phyloP scores from a whole-genome alignment of 164 flowering plant species.

The Protea cynaroides region DNA sequence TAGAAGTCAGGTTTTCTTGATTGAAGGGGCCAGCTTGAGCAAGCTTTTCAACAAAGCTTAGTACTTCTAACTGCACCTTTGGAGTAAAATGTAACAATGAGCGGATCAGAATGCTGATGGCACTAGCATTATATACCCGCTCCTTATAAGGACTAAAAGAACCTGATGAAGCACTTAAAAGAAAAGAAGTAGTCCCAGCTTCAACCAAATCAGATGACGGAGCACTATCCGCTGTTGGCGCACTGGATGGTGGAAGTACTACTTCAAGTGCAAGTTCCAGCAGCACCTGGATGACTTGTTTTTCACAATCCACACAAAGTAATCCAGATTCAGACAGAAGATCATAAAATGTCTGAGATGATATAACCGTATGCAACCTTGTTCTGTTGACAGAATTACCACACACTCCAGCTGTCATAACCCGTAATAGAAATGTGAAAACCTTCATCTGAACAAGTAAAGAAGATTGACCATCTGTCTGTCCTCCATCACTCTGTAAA shows the following conservation, averaged over 20 bases:
- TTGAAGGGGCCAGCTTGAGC: slow-evolving; percentile 81
- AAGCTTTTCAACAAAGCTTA: slow-evolving; percentile 73
- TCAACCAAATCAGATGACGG: slow-evolving; percentile 32
- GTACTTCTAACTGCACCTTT: slow-evolving; percentile 81
- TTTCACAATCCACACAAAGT: slow-evolving; percentile 84
- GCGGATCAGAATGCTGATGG: slow-evolving; percentile 73
- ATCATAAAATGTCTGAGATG: slow-evolving; percentile 84
- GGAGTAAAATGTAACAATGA: slow-evolving; percentile 83
- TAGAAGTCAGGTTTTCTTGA: slow-evolving; percentile 90
- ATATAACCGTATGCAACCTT: slow-evolving; percentile 62
- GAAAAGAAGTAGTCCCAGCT: slow-evolving; percentile 42
- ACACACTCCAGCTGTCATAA: slow-evolving; percentile 77
- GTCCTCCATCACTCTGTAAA: slow-evolving; percentile 67
- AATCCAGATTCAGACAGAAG: slow-evolving; percentile 88
- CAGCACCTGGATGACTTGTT: slow-evolving; percentile 80
- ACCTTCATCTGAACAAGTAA: slow-evolving; percentile 48
- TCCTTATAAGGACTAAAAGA: slow-evolving; percentile 54
- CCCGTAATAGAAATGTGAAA: slow-evolving; percentile 74
- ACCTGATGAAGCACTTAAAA: slow-evolving; percentile 51
- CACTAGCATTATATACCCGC: slow-evolving; percentile 89
- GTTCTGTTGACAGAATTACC: slow-evolving; percentile 69
- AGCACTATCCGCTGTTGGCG: slow-evolving; percentile 37
- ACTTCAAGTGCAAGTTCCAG: slow-evolving; percentile 94
- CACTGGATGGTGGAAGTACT: slow-evolving; percentile 68
- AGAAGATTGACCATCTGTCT: slow-evolving; percentile 33